These are phyloP conservation scores for Astragalus membranaceus DNA, from an alignment of 306 rosid genomes.

Conservation along the genomic window DNA sequence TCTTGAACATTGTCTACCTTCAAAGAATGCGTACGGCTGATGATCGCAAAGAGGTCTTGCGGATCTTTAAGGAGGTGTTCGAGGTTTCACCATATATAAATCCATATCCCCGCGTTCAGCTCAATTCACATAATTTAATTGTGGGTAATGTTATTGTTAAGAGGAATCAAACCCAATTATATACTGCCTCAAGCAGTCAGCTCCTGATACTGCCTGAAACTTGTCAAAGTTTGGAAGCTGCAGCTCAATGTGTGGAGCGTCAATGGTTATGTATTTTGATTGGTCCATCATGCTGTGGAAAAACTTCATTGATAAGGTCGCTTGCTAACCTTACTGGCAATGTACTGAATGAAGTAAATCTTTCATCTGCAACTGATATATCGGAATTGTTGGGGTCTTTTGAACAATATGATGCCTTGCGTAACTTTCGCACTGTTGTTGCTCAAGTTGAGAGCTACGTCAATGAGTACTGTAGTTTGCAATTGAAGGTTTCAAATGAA, in stretches of 20 bases:
- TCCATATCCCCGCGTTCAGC: constrained; percentile 70
- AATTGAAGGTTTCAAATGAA: constrained; percentile 34
- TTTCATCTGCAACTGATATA: constrained; percentile 89
- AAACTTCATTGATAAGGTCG: constrained; percentile 74
- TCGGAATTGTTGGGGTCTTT: constrained; percentile 93
- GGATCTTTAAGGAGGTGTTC: constrained; percentile 62
- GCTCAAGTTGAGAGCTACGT: constrained; percentile 51
- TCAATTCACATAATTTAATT: constrained; percentile 35
- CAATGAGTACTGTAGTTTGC: constrained; percentile 47
- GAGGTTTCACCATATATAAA: constrained; percentile 49
- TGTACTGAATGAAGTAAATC: constrained; percentile 73
- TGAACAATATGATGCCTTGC: constrained; percentile 77
- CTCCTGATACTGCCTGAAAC: constrained; percentile 63
- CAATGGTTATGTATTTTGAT: constrained; percentile 90
- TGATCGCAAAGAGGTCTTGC: constrained; percentile 73
- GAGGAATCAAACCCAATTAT: constrained; percentile 44
- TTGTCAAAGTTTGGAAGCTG: constrained; percentile 83
- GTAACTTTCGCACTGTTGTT: constrained; percentile 49
- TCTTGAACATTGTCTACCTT: constrained; percentile 67
- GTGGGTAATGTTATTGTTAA: constrained; percentile 61
- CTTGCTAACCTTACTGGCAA: constrained; percentile 86
- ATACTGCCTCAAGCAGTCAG: constrained; percentile 28
- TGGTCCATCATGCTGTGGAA: constrained; percentile 84
- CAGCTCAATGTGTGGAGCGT: constrained; percentile 62
- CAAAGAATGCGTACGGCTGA: constrained; percentile 88